phyloP scores from a whole-genome alignment of 306 rosid species.

The Cicer chorassanicum region DNA sequence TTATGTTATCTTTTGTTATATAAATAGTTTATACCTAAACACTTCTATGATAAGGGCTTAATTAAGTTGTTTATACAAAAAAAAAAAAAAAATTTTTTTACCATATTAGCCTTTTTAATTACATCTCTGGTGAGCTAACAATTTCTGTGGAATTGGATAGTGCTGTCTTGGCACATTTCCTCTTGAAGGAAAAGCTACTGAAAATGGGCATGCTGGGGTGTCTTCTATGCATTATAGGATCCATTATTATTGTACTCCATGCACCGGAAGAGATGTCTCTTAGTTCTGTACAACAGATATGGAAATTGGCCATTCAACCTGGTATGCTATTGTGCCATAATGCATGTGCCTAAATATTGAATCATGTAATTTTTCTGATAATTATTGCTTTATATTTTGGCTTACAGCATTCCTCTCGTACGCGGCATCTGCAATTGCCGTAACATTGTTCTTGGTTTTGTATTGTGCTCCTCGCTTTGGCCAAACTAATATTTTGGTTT shows the following conservation, averaged over 20 bases:
- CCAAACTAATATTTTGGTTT: constrained; percentile 78
- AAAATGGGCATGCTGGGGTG: constrained; percentile 91
- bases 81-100: not conserved
- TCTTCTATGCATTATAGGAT: constrained; percentile 81
- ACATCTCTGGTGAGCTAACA: not conserved
- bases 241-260: constrained; percentile 79
- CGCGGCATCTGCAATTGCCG: constrained; percentile 68
- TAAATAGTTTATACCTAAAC: too few species aligned
- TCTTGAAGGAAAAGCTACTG: constrained; percentile 80
- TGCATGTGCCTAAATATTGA: not conserved
- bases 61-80: too few species aligned
- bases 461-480: constrained; percentile 83
- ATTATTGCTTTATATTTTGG: constrained; percentile 37
- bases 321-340: constrained; percentile 52
- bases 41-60: too few species aligned
- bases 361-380: constrained; percentile 26
- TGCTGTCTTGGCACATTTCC: constrained; percentile 86
- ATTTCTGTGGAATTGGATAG: constrained; percentile 53
- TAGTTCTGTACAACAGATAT: constrained; percentile 72
- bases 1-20: too few species aligned
- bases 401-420: constrained; percentile 82
- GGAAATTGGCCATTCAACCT: constrained; percentile 86
- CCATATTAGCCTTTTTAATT: not conserved
- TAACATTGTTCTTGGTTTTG: constrained; percentile 68
- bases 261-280: constrained; percentile 69